Base-by-base conservation (phyloP, 352 stramenopile genomes). In the Thraustochytrium sp. region DNA sequence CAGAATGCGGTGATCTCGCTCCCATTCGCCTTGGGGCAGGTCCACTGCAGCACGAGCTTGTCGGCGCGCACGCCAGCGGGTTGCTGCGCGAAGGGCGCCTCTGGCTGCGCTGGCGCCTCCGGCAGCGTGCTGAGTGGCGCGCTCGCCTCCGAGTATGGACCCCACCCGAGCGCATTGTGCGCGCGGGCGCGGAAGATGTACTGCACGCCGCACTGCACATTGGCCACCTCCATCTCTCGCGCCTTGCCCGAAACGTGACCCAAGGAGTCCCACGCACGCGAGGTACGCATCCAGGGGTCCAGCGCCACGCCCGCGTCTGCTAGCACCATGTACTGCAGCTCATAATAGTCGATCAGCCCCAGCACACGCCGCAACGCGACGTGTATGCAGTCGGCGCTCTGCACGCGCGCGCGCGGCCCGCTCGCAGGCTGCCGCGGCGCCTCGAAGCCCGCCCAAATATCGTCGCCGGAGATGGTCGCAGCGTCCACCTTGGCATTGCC, bases 401-500 rank as follows among this genome's bases (percentile, higher is more conserved):
- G 23, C 3, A 48, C n/a, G 36, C 29, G 21, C 21, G 34, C 36
- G 18, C 37, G 34, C 18, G 53, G 48, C 18, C 44, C 44, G 11
- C 46, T 77, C 13, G 16, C 21, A 5, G 68, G 68, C 26, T 13
- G 31, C 0, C n/a, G 21, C 31, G 68, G 68, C 18, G 3, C 11
- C 51, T 61, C 40, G 34, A 80, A 80, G 68, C 44, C n/a, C 13
- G 65, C 65, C 65, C 42, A 62, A n/a, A 80, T n/a, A 31, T 80
- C 68, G 16, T 80, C 68, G 13, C 48, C 48, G 42, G 68, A 80
- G 23, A 80, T 80, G 9, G 76, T 64, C 3, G 21, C 13, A 3
- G 44, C 68, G 4, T 44, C 68, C 18, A 80, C 26, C 21, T 46
- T 65, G 34, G 63, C 46, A 26, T 80, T 72, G 42, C 68, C 68